Evolutionary conservation across 768 basidiomycete species (phyloP).

Genomic region (Pleurotus djamor): DNA sequence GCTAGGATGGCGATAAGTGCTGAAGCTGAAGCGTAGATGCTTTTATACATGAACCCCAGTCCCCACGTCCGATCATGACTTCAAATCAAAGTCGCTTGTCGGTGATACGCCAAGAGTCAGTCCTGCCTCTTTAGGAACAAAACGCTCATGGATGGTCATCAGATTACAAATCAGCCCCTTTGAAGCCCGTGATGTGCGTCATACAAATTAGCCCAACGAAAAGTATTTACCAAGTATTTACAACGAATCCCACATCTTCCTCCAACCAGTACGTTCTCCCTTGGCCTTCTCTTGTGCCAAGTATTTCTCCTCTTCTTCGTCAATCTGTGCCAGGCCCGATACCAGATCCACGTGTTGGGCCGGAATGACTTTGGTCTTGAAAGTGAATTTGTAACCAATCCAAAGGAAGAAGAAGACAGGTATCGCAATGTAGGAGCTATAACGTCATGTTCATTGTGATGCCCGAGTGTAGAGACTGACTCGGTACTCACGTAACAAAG

Average conservation of each 20-base stretch:
- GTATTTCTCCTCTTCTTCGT: slow-evolving; percentile 59
- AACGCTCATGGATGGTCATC: background rate
- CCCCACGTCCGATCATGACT: background rate
- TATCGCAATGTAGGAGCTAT: slow-evolving; percentile 42
- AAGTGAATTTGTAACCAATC: slow-evolving; percentile 36
- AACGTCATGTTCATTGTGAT: slow-evolving; percentile 15
- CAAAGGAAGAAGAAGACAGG: slow-evolving; percentile 39
- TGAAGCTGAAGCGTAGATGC: slow-evolving; percentile 11
- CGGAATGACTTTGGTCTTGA: slow-evolving; percentile 35
- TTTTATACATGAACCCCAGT: slow-evolving; percentile 14
- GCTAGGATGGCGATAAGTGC: slow-evolving; percentile 9
- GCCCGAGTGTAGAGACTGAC: background rate
- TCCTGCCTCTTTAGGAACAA: background rate
- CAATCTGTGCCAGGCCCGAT: slow-evolving; percentile 55
- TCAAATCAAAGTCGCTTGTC: too few species aligned
- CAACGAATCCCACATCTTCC: slow-evolving; percentile 36
- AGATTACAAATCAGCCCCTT: background rate
- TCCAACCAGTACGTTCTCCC: slow-evolving; percentile 28
- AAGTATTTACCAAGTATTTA: slow-evolving; percentile 14
- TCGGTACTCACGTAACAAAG: slow-evolving; percentile 54
- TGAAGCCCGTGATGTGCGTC: background rate
- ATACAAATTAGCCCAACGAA: background rate
- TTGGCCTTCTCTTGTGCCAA: slow-evolving; percentile 38
- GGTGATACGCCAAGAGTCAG: background rate
- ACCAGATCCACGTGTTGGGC: slow-evolving; percentile 56